phyloP scores from a whole-genome alignment of 1,139 yeast species.

The Debaryomycetaceae sp. region DNA sequence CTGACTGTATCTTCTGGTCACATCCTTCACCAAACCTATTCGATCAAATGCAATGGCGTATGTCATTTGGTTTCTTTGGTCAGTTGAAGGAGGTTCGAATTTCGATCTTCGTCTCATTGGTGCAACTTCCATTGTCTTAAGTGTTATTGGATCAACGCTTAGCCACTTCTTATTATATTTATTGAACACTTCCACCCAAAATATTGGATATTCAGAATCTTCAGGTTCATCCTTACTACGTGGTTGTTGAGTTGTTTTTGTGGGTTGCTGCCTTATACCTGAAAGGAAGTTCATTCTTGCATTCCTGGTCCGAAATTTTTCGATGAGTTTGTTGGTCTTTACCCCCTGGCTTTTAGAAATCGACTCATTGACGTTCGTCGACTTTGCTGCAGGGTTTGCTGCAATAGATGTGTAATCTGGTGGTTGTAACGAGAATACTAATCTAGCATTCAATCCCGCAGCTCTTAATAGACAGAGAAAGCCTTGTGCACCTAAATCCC shows the following conservation, averaged over 20 bases:
- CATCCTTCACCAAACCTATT: constrained; percentile 66
- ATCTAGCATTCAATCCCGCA: constrained; percentile 66
- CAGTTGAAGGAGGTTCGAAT: constrained; percentile 73
- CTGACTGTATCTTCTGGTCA: constrained; percentile 77
- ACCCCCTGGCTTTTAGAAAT: neutral
- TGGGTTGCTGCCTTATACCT: constrained; percentile 7
- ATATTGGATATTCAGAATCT: constrained; percentile 58
- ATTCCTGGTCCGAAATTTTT: constrained; percentile 17
- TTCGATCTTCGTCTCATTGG: constrained; percentile 56
- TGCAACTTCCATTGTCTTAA: constrained; percentile 60
- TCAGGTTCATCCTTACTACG: constrained; percentile 10
- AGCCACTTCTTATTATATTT: constrained; percentile 68
- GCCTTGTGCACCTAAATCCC: constrained; percentile 85
- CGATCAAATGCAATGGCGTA: constrained; percentile 79
- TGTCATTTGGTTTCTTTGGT: constrained; percentile 55
- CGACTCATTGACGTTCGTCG: neutral
- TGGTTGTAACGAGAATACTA: constrained; percentile 82
- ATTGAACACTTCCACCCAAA: constrained; percentile 97
- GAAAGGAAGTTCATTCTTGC: constrained; percentile 5
- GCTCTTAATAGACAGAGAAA: constrained; percentile 75
- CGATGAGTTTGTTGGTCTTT: constrained; percentile 7
- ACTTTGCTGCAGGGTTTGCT: constrained; percentile 13
- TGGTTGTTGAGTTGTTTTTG: neutral
- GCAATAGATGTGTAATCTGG: constrained; percentile 65
- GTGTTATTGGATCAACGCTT: constrained; percentile 76